phyloP scores from a whole-genome alignment of 176 grass and related monocot species.

The Alloteropsis semialata region DNA sequence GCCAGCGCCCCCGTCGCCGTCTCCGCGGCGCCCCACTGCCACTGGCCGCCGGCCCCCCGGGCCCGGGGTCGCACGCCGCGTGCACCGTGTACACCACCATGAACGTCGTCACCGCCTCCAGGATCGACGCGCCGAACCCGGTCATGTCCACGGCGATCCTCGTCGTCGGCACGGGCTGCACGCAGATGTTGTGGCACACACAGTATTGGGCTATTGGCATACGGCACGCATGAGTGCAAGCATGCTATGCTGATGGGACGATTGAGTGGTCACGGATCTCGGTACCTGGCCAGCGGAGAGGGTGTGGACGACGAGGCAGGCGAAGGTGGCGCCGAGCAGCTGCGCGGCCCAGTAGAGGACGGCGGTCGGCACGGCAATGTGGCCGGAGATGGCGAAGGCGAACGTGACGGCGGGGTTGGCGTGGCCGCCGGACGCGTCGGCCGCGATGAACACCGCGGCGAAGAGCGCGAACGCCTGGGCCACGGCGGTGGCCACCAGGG shows the following conservation, averaged over 20 bases:
- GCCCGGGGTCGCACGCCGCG: constrained; percentile 50
- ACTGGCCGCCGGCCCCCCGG: background rate
- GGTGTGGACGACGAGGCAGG: constrained; percentile 67
- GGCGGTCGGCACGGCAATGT: constrained; percentile 46
- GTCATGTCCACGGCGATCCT: constrained; percentile 73
- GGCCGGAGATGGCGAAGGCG: constrained; percentile 60
- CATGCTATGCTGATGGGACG: no score
- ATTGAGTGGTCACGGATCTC: no score
- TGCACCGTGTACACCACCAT: constrained; percentile 69
- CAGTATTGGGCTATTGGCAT: no score
- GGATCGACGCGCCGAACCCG: constrained; percentile 66
- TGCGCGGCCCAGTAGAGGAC: constrained; percentile 82
- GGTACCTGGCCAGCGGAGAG: constrained; percentile 64
- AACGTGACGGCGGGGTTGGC: constrained; percentile 92
- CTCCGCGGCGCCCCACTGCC: constrained; percentile 22
- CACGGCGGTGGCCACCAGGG: constrained; percentile 52
- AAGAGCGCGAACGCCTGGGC: constrained; percentile 64
- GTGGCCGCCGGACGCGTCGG: constrained; percentile 79
- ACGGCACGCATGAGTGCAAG: no score
- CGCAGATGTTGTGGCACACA: no score
- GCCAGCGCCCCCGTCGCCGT: constrained; percentile 40
- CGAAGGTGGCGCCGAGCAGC: constrained; percentile 59
- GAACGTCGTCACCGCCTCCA: constrained; percentile 71
- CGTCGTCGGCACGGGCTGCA: constrained; percentile 79
- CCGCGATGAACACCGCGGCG: constrained; percentile 53